Evolutionary conservation across 2,329 filamentous ascomycete species (phyloP).

Genomic region (Hysterium pulicare): DNA sequence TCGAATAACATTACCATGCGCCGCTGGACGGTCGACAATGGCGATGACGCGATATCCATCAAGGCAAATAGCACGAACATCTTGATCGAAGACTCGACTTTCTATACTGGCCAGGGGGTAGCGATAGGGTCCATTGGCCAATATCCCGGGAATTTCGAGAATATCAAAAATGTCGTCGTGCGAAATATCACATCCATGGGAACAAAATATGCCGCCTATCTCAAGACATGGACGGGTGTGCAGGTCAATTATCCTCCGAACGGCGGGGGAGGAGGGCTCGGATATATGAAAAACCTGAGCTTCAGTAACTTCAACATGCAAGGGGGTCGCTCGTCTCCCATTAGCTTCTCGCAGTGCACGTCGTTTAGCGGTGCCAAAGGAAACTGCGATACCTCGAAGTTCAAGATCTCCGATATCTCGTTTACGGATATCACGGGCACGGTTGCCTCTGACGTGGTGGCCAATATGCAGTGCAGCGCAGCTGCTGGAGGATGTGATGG

Average conservation of each 20-base stretch:
- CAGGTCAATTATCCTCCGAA: slow-evolving; percentile 54
- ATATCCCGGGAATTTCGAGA: slow-evolving; percentile 46
- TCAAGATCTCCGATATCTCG: slow-evolving; percentile 37
- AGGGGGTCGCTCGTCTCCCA: slow-evolving; percentile 25
- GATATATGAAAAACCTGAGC: slow-evolving; percentile 39
- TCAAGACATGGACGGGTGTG: slow-evolving; percentile 59
- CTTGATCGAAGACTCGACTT: slow-evolving; percentile 47
- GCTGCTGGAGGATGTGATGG: too few species aligned
- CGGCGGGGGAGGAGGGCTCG: slow-evolving; percentile 56
- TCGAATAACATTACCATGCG: slow-evolving; percentile 47
- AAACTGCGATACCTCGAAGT: slow-evolving; percentile 40
- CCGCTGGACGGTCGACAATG: slow-evolving; percentile 11
- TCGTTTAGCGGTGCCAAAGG: slow-evolving; percentile 33
- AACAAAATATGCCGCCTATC: too few species aligned
- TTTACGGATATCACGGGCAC: slow-evolving; percentile 31
- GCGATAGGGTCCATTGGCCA: slow-evolving; percentile 58
- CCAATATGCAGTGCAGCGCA: slow-evolving; percentile 27
- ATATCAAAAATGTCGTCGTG: slow-evolving; percentile 49
- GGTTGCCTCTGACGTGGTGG: slow-evolving; percentile 13
- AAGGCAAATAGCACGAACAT: slow-evolving; percentile 58
- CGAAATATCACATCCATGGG: too few species aligned
- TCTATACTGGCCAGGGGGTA: slow-evolving; percentile 51
- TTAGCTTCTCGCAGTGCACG: slow-evolving; percentile 42
- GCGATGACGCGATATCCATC: slow-evolving; percentile 43
- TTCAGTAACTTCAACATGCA: slow-evolving; percentile 33